Percentiles rank a stretch among this genome's conserved stretches.
These are phyloP conservation scores for Rhytidhysteron rufulum DNA, from an alignment of 2,329 filamentous ascomycete genomes.

Conservation along the genomic window DNA sequence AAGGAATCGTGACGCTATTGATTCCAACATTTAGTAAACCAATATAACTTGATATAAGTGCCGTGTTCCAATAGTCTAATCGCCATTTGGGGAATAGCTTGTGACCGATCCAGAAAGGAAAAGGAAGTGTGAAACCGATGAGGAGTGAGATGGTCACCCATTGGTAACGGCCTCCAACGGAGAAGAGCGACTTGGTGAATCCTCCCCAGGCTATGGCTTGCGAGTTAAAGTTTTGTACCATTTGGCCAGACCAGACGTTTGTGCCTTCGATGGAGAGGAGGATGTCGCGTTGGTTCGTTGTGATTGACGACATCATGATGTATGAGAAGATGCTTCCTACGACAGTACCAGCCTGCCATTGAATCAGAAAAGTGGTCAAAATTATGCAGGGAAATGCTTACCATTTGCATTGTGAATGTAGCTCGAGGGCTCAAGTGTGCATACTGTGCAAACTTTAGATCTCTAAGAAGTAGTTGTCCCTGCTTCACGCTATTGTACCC, in stretches of 20 bases:
- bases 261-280: conserved; percentile 38
- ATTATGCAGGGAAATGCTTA: conserved; percentile 20
- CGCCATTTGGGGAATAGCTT: not conserved
- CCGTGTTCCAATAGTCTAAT: conserved; percentile 10
- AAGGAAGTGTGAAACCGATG: conserved; percentile 38
- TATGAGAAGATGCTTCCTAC: conserved; percentile 42
- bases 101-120: conserved; percentile 22
- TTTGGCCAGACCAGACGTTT: conserved; percentile 44
- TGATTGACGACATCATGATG: conserved; percentile 44
- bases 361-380: not conserved
- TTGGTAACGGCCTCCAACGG: conserved; percentile 31
- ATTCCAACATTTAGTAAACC: conserved; percentile 4
- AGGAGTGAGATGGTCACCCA: conserved; percentile 37
- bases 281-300: conserved; percentile 38
- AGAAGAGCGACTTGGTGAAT: conserved; percentile 38
- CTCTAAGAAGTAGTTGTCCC: conserved; percentile 10
- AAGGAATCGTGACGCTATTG: conserved; percentile 4
- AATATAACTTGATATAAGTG: conserved; percentile 13
- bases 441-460: conserved; percentile 39
- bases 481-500: conserved; percentile 31
- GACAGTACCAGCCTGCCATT: conserved; percentile 13
- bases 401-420: conserved; percentile 43
- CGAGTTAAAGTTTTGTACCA: conserved; percentile 43
- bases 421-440: conserved; percentile 37
- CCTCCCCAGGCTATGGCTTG: conserved; percentile 28